Conservation (phyloP, 306 rosid genomes). For the Nissolia schottii region DNA sequence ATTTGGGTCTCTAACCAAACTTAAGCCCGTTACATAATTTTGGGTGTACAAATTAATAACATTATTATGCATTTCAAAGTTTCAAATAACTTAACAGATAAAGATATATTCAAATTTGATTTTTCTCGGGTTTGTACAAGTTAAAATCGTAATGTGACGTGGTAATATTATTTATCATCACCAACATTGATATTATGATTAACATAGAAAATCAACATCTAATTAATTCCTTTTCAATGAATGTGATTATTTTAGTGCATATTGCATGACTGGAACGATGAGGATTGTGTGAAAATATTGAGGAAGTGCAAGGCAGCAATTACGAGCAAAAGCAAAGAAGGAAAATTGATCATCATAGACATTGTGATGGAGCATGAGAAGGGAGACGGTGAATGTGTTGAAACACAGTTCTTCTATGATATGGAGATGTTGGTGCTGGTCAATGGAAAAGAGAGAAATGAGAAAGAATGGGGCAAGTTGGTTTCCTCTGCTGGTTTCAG, state of each 20-base stretch:
- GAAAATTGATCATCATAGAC: slow-evolving; percentile 37
- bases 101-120: no score
- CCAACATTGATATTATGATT: no score
- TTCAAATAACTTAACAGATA: no score
- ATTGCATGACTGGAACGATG: slow-evolving; percentile 51
- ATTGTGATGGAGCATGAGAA: slow-evolving; percentile 15
- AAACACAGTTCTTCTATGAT: slow-evolving; percentile 26
- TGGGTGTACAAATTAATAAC: no score
- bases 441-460: slow-evolving; percentile 29
- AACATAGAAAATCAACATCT: no score
- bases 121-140: no score
- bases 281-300: slow-evolving; percentile 40
- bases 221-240: background rate
- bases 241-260: slow-evolving; percentile 28
- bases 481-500: slow-evolving; percentile 33
- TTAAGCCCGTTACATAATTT: no score
- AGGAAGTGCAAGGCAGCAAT: slow-evolving; percentile 49
- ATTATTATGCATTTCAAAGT: no score
- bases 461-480: slow-evolving; percentile 32
- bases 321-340: background rate
- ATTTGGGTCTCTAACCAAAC: no score
- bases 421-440: slow-evolving; percentile 14
- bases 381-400: slow-evolving; percentile 10
- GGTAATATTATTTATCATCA: no score
- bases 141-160: no score